These are phyloP conservation scores for Talaromyces sp. DNA, from an alignment of 2,329 filamentous ascomycete genomes.

Conservation along the genomic window DNA sequence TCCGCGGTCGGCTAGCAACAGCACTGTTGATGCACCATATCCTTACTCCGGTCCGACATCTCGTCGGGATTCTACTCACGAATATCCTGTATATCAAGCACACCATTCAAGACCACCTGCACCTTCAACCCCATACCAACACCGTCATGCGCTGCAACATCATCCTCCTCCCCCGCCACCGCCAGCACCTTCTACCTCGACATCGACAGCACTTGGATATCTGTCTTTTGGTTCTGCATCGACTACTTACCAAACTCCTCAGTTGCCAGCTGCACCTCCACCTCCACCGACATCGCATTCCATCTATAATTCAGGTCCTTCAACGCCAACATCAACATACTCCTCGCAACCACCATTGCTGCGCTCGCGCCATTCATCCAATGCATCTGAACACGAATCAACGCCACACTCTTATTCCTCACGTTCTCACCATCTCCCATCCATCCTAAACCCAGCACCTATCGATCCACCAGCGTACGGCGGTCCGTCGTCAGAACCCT, in stretches of 20 bases:
- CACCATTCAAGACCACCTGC: conserved; percentile 22
- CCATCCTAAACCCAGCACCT: conserved; percentile 17
- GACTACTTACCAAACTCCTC: conserved; percentile 38
- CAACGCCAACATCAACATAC: conserved; percentile 22
- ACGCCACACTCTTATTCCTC: conserved; percentile 20
- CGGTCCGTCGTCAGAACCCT: background rate
- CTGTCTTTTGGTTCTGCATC: conserved; percentile 40
- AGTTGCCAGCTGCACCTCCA: conserved; percentile 15
- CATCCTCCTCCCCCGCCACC: conserved; percentile 24
- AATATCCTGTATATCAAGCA: conserved; percentile 18
- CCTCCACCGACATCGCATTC: conserved; percentile 27
- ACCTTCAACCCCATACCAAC: conserved; percentile 24
- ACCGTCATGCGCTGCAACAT: background rate
- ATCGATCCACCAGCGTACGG: conserved; percentile 11
- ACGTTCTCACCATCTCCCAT: conserved; percentile 15
- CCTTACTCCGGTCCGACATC: conserved; percentile 39
- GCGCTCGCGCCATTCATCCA: conserved; percentile 30
- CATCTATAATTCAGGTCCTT: conserved; percentile 23
- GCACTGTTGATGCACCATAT: conserved; percentile 47
- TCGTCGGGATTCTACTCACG: conserved; percentile 47
- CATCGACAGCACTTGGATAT: conserved; percentile 25
- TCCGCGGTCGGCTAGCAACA: conserved; percentile 56
- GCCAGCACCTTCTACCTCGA: conserved; percentile 34
- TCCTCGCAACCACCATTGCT: conserved; percentile 33
- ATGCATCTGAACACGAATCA: conserved; percentile 29